A percentile compares a stretch with the other conserved stretches of the same genome.
Conservation (phyloP, 176 grass and related monocot species). For the Bonia amplexicaulis region DNA sequence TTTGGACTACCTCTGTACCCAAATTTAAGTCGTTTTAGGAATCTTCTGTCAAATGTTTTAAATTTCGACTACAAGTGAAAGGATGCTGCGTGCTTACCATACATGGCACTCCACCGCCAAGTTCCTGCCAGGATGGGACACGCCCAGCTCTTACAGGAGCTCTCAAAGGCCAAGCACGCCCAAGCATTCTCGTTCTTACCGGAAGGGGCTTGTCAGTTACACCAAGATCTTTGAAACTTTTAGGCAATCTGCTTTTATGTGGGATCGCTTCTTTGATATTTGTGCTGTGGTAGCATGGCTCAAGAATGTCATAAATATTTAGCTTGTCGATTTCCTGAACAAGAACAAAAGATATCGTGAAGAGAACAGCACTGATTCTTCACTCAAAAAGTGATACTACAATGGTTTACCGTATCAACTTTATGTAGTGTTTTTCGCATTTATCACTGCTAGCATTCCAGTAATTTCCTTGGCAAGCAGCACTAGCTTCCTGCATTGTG, state of each 20-base stretch:
- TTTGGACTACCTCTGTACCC: background rate
- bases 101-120: slow-evolving; percentile 64
- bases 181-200: slow-evolving; percentile 82
- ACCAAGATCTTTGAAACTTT: slow-evolving; percentile 81
- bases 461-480: slow-evolving; percentile 66
- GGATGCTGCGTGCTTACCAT: slow-evolving; percentile 42
- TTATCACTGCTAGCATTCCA: slow-evolving; percentile 43
- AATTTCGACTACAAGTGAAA: background rate
- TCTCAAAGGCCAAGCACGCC: slow-evolving; percentile 90
- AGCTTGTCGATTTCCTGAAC: slow-evolving; percentile 42
- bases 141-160: slow-evolving; percentile 73
- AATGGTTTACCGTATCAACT: slow-evolving; percentile 53
- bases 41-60: background rate
- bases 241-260: slow-evolving; percentile 34
- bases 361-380: background rate
- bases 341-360: slow-evolving; percentile 16
- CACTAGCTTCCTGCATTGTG: slow-evolving; percentile 51
- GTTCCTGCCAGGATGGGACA: slow-evolving; percentile 84
- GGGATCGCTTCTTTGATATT: slow-evolving; percentile 21
- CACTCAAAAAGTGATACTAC: background rate
- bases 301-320: slow-evolving; percentile 93
- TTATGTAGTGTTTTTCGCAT: slow-evolving; percentile 37
- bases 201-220: slow-evolving; percentile 60
- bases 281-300: slow-evolving; percentile 80
- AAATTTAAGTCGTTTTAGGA: background rate